Percentiles rank a stretch among this genome's conserved stretches.
These are phyloP conservation scores for Neoboletus brunneissimus DNA, from an alignment of 768 basidiomycete genomes.

Conservation along the genomic window DNA sequence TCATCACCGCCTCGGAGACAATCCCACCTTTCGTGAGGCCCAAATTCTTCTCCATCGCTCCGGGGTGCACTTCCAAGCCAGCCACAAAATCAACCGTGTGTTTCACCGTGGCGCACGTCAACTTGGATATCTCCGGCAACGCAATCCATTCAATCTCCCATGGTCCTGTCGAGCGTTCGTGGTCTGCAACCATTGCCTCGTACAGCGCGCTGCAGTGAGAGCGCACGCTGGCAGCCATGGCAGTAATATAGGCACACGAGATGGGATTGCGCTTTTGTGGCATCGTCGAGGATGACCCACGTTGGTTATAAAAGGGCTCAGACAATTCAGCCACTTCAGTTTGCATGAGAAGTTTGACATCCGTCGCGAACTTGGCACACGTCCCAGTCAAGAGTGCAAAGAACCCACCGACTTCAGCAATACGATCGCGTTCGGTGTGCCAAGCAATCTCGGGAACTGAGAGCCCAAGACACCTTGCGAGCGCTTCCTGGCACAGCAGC, in stretches of 20 bases:
- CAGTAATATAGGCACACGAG: constrained; percentile 43
- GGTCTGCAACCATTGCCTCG: constrained; percentile 49
- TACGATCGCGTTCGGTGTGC: constrained; percentile 45
- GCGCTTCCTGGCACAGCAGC: constrained; percentile 24
- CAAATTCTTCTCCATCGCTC: constrained; percentile 41
- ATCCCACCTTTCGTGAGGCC: constrained; percentile 39
- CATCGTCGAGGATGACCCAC: constrained; percentile 49
- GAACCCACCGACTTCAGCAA: constrained; percentile 43
- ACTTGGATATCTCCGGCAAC: constrained; percentile 42
- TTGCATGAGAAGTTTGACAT: constrained; percentile 47
- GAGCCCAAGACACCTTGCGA: constrained; percentile 20
- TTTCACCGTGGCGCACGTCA: constrained; percentile 39
- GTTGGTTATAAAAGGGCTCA: constrained; percentile 42
- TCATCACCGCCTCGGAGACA: constrained; percentile 48
- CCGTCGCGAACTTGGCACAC: constrained; percentile 45
- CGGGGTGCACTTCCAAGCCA: constrained; percentile 41
- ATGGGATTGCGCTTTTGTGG: constrained; percentile 51
- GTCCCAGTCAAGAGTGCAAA: constrained; percentile 45
- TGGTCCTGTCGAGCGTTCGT: constrained; percentile 47
- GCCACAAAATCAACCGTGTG: constrained; percentile 37
- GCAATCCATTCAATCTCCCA: constrained; percentile 54
- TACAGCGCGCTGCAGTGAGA: constrained; percentile 40
- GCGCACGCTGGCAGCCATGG: constrained; percentile 41
- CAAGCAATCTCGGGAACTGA: constrained; percentile 29
- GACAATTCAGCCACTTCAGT: constrained; percentile 46